Base-by-base conservation (phyloP, 257 asterid species). In the Lithospermum erythrorhizon region DNA sequence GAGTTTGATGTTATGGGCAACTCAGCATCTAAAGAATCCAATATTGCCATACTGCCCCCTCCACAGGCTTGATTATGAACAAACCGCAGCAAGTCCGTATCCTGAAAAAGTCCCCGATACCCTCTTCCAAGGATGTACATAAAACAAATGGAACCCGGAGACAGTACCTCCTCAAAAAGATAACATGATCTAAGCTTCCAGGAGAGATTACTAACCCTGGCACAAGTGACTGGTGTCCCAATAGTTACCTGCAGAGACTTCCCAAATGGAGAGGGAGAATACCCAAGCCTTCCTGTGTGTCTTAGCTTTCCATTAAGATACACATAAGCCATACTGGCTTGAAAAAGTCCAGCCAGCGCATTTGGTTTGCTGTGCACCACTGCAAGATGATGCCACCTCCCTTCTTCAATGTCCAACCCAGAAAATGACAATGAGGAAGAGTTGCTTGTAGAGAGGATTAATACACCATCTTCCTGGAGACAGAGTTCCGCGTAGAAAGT, bases 341-440 rank as follows among this genome's bases (percentile, higher is more conserved):
- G 99, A 73, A 93, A 93, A 37, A 93, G 79, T 61, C 99, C 99
- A 58, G 97, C 98, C 95, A 91, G 83, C 66, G 98, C 98, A 80
- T 88, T 88, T 52, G 99, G 99, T 76, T 93, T 93, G 81, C 96
- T 89, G 71, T 93, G 99, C 73, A 93, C 99, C 70, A 93, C 80
- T 58, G 96, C 96, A 19, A 93, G 94, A 78, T 93, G 99, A 93
- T 93, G 86, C 99, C 99, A 93, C 78, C 97, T 79, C 51, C 91
- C 94, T 82, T 93, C 99, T 77, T 84, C 95, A 80, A 93, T 81
- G 73, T 89, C 99, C 74, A 87, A 72, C 68, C 91, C 97, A 68
- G 94, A 63, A 77, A 87, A 93, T 29, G 97, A 82, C 74, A 89
- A 73, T 55, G 85, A 93, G 67, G 95, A 84, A 72, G 96, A 82